Percentiles rank a stretch among this genome's conserved stretches.
phyloP scores from a whole-genome alignment of 202 grass and related monocot species.

The Schoenoplectus tabernaemontani region DNA sequence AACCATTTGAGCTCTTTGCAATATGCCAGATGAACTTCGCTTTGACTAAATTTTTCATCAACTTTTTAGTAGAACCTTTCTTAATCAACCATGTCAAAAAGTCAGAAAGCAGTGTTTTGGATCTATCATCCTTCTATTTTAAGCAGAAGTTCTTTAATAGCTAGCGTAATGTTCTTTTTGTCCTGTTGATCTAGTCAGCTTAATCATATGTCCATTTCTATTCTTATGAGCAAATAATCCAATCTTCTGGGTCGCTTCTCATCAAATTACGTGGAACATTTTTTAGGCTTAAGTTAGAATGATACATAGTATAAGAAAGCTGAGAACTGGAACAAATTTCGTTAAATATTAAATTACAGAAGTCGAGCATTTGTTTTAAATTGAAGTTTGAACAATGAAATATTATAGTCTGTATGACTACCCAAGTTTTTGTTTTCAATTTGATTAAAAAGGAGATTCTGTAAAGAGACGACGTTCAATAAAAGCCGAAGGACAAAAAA shows the following conservation, averaged over 20 bases:
- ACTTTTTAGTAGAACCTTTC: background rate
- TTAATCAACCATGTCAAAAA: background rate
- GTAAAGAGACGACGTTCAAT: no score
- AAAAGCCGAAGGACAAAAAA: no score
- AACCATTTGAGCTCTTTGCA: conserved; percentile 66
- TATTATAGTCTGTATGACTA: background rate
- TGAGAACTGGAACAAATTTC: background rate
- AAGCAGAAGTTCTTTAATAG: background rate
- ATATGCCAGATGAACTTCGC: conserved; percentile 55
- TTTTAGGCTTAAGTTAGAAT: background rate
- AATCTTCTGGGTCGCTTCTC: no score
- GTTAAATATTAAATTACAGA: background rate
- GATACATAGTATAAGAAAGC: background rate
- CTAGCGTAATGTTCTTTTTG: background rate
- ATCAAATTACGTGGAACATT: background rate
- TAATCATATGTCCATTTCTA: background rate
- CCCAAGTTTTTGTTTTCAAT: background rate
- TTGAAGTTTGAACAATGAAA: background rate
- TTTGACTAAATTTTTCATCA: conserved; percentile 8
- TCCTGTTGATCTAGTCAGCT: background rate
- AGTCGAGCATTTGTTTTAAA: background rate
- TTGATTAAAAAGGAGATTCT: background rate
- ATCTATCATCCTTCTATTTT: background rate
- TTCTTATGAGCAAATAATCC: no score
- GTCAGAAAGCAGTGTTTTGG: background rate